Evolutionary conservation across 1,284 basidiomycete species (phyloP), one percentile per base, ranked within the genome.

Genomic region (Cystobasidium pallidum): DNA sequence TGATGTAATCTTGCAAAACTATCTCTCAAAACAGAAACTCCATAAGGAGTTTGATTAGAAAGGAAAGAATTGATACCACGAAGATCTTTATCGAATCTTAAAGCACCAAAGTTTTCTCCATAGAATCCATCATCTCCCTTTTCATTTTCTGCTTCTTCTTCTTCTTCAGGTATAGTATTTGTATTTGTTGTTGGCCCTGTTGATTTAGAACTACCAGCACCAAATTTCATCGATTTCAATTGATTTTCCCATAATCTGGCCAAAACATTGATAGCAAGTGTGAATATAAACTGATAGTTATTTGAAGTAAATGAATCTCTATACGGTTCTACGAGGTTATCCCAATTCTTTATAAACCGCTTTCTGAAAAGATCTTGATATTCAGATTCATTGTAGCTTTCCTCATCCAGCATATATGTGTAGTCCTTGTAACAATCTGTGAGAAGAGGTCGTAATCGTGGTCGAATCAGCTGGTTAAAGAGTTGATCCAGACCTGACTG

Each of bases 161-260:
- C n/a, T n/a, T n/a, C n/a, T n/a, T n/a, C n/a, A n/a, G n/a, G n/a
- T n/a, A n/a, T n/a, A n/a, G n/a, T n/a, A n/a, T n/a, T n/a, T 3
- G 8, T 28, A 51, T 28, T 51, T 8, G n/a, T 51, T 28, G 21
- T 51, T 24, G 24, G 7, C 41, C 13, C 32, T 2, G 51, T 61
- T 74, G 76, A 84, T 51, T 76, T 90, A 91, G 85, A 98, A 95
- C 15, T 51, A 49, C 62, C 91, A 79, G 92, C 34, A 49, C 62
- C 91, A 79, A 92, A 98, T 78, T 87, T 88, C 80, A 96, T 86
- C 1, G 86, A 85, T 78, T 89, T 83, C 26, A 94, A 84, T 78
- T 89, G 86, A 80, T 90, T 92, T 82, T 99, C 96, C 94, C 94
- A 98, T 41, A 94, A 94, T 49, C 91, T 85, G 19, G 95, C 87